Base-by-base conservation (phyloP, 176 grass and related monocot genomes). In the Oryza brachyantha region DNA sequence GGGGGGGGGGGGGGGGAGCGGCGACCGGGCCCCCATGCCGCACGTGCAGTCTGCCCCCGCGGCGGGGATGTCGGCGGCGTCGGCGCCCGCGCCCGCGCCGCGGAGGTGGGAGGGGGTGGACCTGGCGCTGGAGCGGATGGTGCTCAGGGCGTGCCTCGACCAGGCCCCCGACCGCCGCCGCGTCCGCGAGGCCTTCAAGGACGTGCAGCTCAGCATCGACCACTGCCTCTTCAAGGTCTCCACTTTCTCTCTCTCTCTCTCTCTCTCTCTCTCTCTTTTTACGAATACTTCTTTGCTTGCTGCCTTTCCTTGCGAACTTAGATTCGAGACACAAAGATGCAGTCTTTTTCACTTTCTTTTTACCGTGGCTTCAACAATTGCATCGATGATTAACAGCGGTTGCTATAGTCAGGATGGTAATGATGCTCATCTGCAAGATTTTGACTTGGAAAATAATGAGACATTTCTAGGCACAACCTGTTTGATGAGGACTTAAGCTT, bases 211-310 rank as follows among this genome's bases (percentile, higher is more conserved):
- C 37, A 78, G 25, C 48, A 94, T 97, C 43, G 94, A 94, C 57
- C 91, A 97, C 84, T 97, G 91, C 83, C 80, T 97, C 83, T 91
- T 97, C 70, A 93, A 91, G 92, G 93, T 92, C 57, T n/a, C n/a
- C n/a, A n/a, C n/a, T n/a, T n/a, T n/a, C n/a, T n/a, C n/a, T 5
- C 11, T 66, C 5, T 3, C 4, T 45, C 4, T 1, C 9, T n/a
- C 46, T 16, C 11, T 19, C 2, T 14, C 11, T 28, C 34, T 7
- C 21, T 2, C 42, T 17, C 19, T 26, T 46, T 12, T 52, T 8
- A 26, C n/a, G n/a, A n/a, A n/a, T n/a, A n/a, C 12, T 83, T 7
- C 52, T 22, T 57, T 24, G 1, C 52, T 24, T n/a, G 8, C n/a
- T 24, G 3, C 52, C 8, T 10, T 24, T 5, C 52, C 8, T 10